These are phyloP conservation scores for Cystobasidium ongulense DNA, from an alignment of 768 basidiomycete species.

Conservation along the genomic window DNA sequence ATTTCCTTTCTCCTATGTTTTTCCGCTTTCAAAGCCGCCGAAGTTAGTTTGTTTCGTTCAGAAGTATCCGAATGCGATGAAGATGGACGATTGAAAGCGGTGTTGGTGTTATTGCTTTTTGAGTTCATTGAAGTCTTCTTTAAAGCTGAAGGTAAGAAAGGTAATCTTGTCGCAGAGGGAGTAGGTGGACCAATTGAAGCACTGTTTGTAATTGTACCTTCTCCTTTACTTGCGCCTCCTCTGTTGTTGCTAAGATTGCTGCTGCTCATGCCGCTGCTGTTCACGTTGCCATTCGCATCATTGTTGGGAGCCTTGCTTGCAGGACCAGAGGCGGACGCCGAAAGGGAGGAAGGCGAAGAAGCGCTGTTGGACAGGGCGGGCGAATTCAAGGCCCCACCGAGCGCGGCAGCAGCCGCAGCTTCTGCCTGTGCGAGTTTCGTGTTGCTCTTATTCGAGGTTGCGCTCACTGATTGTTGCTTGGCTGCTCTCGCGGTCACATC, in stretches of 20 bases:
- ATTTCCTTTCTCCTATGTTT: neutral
- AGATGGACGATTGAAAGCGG: neutral
- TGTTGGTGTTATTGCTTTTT: neutral
- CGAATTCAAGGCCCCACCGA: neutral
- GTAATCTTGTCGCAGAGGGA: neutral
- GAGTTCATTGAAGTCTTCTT: neutral
- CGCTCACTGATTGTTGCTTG: neutral
- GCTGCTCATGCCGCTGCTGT: neutral
- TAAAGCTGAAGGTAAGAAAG: neutral
- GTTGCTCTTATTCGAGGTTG: neutral
- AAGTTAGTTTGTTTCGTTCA: neutral
- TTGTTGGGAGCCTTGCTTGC: neutral
- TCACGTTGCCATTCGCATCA: neutral
- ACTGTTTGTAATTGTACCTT: neutral
- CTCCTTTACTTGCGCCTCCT: neutral
- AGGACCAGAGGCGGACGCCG: neutral
- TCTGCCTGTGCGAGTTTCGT: neutral
- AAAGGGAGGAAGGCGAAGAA: neutral
- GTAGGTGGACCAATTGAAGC: neutral
- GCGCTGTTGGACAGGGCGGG: neutral
- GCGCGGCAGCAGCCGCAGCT: neutral
- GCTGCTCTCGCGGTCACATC: neutral
- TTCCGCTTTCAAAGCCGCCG: neutral
- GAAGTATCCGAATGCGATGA: neutral
- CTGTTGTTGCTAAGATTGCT: neutral